Evolutionary conservation across 768 basidiomycete species (phyloP), one percentile per base, ranked within the genome.

Genomic region (Pisolithus sp.): DNA sequence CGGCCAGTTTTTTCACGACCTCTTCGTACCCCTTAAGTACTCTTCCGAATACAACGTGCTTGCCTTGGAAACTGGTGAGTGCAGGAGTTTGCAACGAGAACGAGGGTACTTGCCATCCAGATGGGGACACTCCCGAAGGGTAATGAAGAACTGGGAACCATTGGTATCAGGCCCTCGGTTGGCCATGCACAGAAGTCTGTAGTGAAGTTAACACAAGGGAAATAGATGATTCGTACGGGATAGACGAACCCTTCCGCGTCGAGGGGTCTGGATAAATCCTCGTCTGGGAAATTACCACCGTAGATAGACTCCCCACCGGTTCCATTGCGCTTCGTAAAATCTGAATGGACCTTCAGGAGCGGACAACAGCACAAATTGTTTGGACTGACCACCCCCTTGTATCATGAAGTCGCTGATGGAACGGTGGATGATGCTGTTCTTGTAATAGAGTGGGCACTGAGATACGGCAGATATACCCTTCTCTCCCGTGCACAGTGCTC

Each of bases 81-180:
- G 44, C 37, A 12, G 56, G 15, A 41, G 40, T 37, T 26, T 45
- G 30, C 7, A 30, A 37, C n/a, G n/a, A 12, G 5, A 20, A 43
- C 36, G 0, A 1, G 48, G 40, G 47, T 0, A 56, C 70, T 69
- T 68, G 73, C 90, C 90, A 62, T 86, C 77, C 42, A 91, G 66
- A 63, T 91, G 88, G 4, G 83, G 80, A 54, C 86, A 82, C 15
- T 79, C 76, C n/a, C 78, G 75, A 10, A 94, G 75, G 20, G 92
- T 91, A 55, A 93, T 74, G 63, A 94, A 93, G 63, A 86, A 94
- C 57, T 94, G 92, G 1, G 85, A 88, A 36, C 85, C 83, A 57
- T 93, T 94, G 34, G 92, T 93, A 67, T 87, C 73, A 0, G 86
- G 82, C 3, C 88, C 88, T 56, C 79, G 79, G 66, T 95, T 95